phyloP scores from a whole-genome alignment of 257 asterid genomes.

The Schizonepeta tenuifolia region DNA sequence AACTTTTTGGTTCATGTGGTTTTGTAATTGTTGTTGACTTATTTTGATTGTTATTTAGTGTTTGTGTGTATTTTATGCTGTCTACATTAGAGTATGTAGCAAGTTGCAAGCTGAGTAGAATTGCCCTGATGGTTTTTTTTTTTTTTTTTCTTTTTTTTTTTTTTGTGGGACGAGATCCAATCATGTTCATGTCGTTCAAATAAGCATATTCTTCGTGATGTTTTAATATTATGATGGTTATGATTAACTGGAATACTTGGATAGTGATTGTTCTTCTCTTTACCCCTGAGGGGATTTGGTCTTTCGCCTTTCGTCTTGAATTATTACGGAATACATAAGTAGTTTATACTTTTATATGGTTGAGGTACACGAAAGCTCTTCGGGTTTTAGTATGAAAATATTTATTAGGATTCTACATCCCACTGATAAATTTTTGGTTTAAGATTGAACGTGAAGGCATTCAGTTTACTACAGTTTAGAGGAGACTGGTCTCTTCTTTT shows the following conservation, averaged over 20 bases:
- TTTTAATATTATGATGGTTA: background rate
- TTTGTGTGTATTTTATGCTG: background rate
- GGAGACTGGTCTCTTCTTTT: background rate
- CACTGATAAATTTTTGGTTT: background rate
- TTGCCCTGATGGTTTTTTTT: conserved; percentile 3
- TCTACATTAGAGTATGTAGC: background rate
- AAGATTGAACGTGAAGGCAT: background rate
- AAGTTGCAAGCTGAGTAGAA: background rate
- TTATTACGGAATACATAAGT: background rate
- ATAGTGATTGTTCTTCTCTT: background rate
- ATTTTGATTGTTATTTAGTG: background rate
- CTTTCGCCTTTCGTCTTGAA: background rate
- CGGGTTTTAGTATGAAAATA: background rate
- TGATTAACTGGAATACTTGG: background rate
- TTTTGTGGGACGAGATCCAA: background rate
- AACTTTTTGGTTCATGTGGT: background rate
- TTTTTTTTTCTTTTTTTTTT: background rate
- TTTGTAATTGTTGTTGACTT: background rate
- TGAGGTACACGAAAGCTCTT: background rate
- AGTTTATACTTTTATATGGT: background rate
- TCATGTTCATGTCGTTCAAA: background rate
- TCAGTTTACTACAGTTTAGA: background rate
- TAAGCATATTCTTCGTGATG: background rate
- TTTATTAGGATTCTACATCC: background rate
- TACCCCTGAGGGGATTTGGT: background rate